Percentiles rank a stretch among this genome's conserved stretches.
Evolutionary conservation across 1,139 yeast genomes (phyloP).

Genomic region (Yamadazyma trypodendri): DNA sequence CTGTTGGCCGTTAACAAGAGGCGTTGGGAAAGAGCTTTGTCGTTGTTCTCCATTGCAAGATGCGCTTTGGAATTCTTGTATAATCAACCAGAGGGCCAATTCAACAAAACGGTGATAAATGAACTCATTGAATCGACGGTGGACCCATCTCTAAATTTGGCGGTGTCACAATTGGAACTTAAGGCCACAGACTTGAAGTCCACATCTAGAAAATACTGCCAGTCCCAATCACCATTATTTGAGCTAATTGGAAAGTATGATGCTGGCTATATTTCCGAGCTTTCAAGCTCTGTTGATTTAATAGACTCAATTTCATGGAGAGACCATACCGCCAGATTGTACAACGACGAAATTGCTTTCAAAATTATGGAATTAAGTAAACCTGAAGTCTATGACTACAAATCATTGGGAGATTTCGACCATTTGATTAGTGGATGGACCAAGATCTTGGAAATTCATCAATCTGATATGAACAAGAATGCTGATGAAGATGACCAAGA

Average conservation of each 20-base stretch:
- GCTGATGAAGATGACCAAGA: conserved; percentile 48
- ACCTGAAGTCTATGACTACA: conserved; percentile 22
- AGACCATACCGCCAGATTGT: conserved; percentile 63
- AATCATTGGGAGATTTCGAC: conserved; percentile 31
- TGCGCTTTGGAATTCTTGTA: conserved; percentile 56
- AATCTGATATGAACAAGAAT: conserved; percentile 44
- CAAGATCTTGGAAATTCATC: conserved; percentile 45
- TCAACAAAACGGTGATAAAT: conserved; percentile 44
- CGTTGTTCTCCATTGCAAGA: conserved; percentile 59
- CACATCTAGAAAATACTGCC: conserved; percentile 45
- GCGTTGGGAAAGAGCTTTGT: conserved; percentile 56
- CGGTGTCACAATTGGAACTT: conserved; percentile 41
- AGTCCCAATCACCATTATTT: conserved; percentile 29
- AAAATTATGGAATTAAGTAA: conserved; percentile 46
- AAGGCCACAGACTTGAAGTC: conserved; percentile 43
- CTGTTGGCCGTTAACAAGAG: conserved; percentile 54
- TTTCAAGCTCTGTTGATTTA: conserved; percentile 27
- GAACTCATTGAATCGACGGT: conserved; percentile 61
- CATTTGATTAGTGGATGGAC: conserved; percentile 36
- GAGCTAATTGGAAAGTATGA: conserved; percentile 41
- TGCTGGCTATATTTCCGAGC: conserved; percentile 38
- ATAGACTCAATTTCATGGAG: conserved; percentile 62
- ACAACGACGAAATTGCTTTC: conserved; percentile 72
- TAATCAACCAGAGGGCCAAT: conserved; percentile 17
- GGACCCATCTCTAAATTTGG: conserved; percentile 66